These are phyloP conservation scores for Rhododendron williamsianum DNA, from an alignment of 148 eudicot species.

Conservation along the genomic window DNA sequence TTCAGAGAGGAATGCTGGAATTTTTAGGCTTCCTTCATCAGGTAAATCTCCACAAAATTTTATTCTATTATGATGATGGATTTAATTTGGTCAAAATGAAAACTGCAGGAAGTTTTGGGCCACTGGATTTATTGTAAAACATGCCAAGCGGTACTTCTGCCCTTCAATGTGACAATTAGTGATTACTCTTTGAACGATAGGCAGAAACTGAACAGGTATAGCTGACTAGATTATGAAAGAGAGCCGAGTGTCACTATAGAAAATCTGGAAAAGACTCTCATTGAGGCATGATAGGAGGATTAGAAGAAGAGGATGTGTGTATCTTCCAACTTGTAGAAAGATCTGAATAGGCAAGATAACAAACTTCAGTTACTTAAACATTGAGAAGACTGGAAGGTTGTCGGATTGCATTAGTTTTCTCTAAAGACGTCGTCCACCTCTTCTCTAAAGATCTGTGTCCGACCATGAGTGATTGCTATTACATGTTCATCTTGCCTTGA, in stretches of 20 bases:
- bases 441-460: background rate
- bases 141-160: background rate
- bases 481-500: background rate
- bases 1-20: constrained; percentile 28
- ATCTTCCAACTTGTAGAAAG: background rate
- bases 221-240: background rate
- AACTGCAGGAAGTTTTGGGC: background rate
- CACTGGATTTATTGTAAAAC: background rate
- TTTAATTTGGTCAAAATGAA: background rate
- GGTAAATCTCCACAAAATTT: constrained; percentile 32
- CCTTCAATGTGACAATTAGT: background rate
- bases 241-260: background rate
- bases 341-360: background rate
- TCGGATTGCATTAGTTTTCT: background rate
- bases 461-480: background rate
- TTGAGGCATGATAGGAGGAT: background rate
- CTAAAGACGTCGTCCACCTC: background rate
- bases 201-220: background rate
- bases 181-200: background rate
- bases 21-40: constrained; percentile 39
- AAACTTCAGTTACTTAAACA: background rate
- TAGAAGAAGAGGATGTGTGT: background rate
- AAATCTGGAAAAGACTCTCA: background rate
- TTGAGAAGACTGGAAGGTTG: background rate
- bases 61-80: background rate